phyloP scores from a whole-genome alignment of 2,329 filamentous ascomycete genomes.

The Calonectria montana region DNA sequence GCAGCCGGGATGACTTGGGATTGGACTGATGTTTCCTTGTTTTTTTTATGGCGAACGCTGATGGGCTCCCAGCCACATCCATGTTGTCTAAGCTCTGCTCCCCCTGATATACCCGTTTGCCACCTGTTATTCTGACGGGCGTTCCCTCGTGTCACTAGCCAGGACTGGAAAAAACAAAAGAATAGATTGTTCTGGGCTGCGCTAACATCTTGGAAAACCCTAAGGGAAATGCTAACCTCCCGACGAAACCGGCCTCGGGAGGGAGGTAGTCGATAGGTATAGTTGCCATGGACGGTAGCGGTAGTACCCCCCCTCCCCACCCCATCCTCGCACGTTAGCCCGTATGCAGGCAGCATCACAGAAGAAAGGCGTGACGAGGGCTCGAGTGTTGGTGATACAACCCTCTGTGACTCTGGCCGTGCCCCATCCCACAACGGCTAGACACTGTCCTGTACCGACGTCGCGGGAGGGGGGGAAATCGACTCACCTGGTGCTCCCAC shows the following conservation, averaged over 20 bases:
- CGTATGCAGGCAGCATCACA: constrained; percentile 15
- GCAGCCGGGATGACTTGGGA: constrained; percentile 21
- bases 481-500: constrained; percentile 15
- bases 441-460: not conserved
- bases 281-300: not conserved
- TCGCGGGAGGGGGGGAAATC: not conserved
- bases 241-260: constrained; percentile 2
- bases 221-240: not conserved
- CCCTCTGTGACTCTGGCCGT: not conserved
- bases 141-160: constrained; percentile 3
- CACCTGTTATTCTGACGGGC: constrained; percentile 3
- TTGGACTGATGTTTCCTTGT: constrained; percentile 23
- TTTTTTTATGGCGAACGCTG: constrained; percentile 17
- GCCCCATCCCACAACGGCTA: not conserved
- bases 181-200: constrained; percentile 1
- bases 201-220: constrained; percentile 1
- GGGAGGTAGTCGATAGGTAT: not conserved
- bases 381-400: constrained; percentile 16
- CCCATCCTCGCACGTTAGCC: constrained; percentile 19
- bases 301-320: constrained; percentile 13
- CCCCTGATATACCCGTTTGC: constrained; percentile 13
- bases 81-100: constrained; percentile 21
- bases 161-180: not conserved
- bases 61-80: constrained; percentile 10
- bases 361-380: not conserved